A percentile compares a stretch with the other conserved stretches of the same genome.
Evolutionary conservation across 108 stramenopile species (phyloP).

Genomic region (Skeletonema costatum): DNA sequence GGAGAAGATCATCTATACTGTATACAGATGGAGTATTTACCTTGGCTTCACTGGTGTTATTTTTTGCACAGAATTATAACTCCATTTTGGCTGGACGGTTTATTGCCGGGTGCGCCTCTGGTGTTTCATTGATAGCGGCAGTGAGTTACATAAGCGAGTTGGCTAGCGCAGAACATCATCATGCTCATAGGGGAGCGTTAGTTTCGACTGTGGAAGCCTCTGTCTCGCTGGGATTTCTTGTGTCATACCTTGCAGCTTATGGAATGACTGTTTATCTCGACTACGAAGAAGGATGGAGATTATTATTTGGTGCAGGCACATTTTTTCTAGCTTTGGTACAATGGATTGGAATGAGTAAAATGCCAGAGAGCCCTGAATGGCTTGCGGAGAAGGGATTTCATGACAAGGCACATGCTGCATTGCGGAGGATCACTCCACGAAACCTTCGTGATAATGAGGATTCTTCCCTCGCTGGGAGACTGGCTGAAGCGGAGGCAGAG

Average conservation of each 20-base stretch:
- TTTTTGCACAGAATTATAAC: slow-evolving; percentile 28
- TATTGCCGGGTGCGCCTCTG: slow-evolving; percentile 39
- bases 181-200: slow-evolving; percentile 45
- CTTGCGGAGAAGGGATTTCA: slow-evolving; percentile 44
- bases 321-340: slow-evolving; percentile 46
- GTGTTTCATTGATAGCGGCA: slow-evolving; percentile 31
- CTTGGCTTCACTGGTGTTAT: slow-evolving; percentile 24
- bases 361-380: slow-evolving; percentile 65
- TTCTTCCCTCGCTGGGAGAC: slow-evolving; percentile 9
- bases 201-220: slow-evolving; percentile 47
- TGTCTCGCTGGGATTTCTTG: slow-evolving; percentile 41
- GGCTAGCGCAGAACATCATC: slow-evolving; percentile 27
- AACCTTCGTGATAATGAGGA: not conserved
- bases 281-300: slow-evolving; percentile 50
- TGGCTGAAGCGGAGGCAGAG: slow-evolving; percentile 14
- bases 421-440: slow-evolving; percentile 26
- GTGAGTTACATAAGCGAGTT: slow-evolving; percentile 50
- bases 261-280: slow-evolving; percentile 12
- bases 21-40: slow-evolving; percentile 44
- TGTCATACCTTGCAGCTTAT: slow-evolving; percentile 40
- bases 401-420: slow-evolving; percentile 48
- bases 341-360: slow-evolving; percentile 49
- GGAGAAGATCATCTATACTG: slow-evolving; percentile 23
- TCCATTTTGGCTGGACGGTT: slow-evolving; percentile 38
- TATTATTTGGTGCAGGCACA: slow-evolving; percentile 53